Conservation (phyloP, 2,329 filamentous ascomycete species). For the Xylariaceae sp. region DNA sequence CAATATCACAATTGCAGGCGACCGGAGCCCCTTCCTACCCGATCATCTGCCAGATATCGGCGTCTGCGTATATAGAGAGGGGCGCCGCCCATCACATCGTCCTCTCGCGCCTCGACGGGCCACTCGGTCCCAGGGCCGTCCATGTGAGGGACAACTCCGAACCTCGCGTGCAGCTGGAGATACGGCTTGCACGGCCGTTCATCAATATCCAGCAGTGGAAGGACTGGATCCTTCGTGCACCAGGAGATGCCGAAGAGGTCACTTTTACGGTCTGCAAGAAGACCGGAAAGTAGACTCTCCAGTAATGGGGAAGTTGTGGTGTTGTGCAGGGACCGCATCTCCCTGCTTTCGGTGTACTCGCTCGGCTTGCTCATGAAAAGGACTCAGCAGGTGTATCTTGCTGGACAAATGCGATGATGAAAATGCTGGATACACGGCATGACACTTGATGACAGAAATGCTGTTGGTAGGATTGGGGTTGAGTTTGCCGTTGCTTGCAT, state of each 20-base stretch:
- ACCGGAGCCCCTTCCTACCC: constrained; percentile 1
- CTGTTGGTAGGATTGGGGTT: no score
- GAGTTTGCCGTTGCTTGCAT: no score
- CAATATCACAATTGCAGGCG: no score
- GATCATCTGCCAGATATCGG: constrained; percentile 14
- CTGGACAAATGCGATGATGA: no score
- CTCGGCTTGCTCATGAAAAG: no score
- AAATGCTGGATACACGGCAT: no score
- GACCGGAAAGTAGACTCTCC: background rate
- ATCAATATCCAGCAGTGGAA: constrained; percentile 15
- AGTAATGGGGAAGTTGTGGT: no score
- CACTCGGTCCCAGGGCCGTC: background rate
- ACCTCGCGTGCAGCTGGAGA: background rate
- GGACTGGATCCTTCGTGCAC: constrained; percentile 16
- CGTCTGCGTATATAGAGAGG: background rate
- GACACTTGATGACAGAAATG: no score
- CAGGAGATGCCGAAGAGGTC: constrained; percentile 3
- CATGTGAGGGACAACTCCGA: background rate
- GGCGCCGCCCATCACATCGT: constrained; percentile 6
- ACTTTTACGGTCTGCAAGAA: background rate
- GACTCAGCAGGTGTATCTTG: no score
- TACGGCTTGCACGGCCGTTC: constrained; percentile 6
- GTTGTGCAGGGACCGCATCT: no score
- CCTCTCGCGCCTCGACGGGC: constrained; percentile 9
- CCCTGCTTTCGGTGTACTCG: no score